Evolutionary conservation across 352 stramenopile species (phyloP).

Genomic region (Phytophthora lateralis): DNA sequence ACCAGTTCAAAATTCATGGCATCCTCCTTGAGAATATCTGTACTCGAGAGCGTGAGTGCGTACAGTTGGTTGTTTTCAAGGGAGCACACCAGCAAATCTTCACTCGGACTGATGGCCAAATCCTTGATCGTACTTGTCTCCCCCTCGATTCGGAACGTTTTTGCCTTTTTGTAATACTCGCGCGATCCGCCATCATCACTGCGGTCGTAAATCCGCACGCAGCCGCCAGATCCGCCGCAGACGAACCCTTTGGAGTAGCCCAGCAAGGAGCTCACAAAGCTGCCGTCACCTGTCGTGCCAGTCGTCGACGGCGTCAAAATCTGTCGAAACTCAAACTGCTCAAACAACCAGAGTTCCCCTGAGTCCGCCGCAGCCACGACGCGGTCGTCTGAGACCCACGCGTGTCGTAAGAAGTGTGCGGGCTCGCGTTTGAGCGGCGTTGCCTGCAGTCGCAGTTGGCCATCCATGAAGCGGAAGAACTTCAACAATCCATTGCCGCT

Average conservation of each 20-base stretch:
- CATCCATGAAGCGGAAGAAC: slow-evolving; percentile 90
- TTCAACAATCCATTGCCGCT: slow-evolving; percentile 90
- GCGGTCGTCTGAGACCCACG: slow-evolving; percentile 92
- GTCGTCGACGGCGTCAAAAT: slow-evolving; percentile 65
- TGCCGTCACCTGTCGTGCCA: slow-evolving; percentile 61
- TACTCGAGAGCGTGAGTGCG: slow-evolving; percentile 88
- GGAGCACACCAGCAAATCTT: slow-evolving; percentile 90
- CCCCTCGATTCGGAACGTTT: slow-evolving; percentile 88
- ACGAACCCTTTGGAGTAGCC: slow-evolving; percentile 92
- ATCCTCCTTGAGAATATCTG: slow-evolving; percentile 93
- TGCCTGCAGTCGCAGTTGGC: slow-evolving; percentile 72
- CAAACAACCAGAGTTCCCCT: slow-evolving; percentile 93
- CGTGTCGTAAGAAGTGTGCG: slow-evolving; percentile 90
- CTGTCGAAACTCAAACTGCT: slow-evolving; percentile 92
- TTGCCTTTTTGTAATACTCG: slow-evolving; percentile 92
- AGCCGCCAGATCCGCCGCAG: slow-evolving; percentile 75
- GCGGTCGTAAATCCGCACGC: slow-evolving; percentile 84
- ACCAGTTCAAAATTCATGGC: slow-evolving; percentile 94
- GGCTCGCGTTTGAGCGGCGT: slow-evolving; percentile 78
- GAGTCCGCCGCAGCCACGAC: slow-evolving; percentile 89
- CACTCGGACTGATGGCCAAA: slow-evolving; percentile 87
- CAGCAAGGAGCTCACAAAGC: slow-evolving; percentile 83
- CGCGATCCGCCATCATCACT: slow-evolving; percentile 72
- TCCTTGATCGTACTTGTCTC: slow-evolving; percentile 81
- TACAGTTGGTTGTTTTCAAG: slow-evolving; percentile 92